Percentiles rank a stretch among this genome's conserved stretches.
Conservation (phyloP, 805 yeast genomes). For the Priceomyces carsonii region DNA sequence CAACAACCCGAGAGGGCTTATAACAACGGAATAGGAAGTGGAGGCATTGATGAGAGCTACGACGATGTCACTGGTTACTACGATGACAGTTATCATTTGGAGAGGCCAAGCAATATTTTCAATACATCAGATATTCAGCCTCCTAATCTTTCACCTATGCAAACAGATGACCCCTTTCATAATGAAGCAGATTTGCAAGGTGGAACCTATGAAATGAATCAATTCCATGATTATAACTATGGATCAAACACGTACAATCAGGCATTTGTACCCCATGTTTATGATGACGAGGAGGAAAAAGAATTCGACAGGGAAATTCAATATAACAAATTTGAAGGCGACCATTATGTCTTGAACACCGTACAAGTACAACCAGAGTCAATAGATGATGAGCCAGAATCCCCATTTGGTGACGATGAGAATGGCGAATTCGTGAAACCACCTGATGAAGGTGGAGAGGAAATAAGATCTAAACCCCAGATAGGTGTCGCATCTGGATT, state of each 20-base stretch:
- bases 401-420: constrained; percentile 32
- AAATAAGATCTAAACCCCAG: constrained; percentile 32
- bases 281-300: constrained; percentile 40
- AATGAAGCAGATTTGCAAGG: constrained; percentile 7
- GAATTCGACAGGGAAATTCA: constrained; percentile 41
- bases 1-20: constrained; percentile 29
- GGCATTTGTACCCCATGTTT: constrained; percentile 46
- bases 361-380: constrained; percentile 23
- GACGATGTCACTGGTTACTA: constrained; percentile 24
- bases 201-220: constrained; percentile 21
- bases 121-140: constrained; percentile 20
- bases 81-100: constrained; percentile 17
- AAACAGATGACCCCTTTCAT: constrained; percentile 16
- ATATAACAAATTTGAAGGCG: constrained; percentile 42
- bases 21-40: constrained; percentile 6
- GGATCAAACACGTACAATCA: constrained; percentile 23
- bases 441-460: constrained; percentile 36
- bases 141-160: constrained; percentile 16
- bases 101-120: constrained; percentile 27
- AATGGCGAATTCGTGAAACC: constrained; percentile 25
- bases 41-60: constrained; percentile 15
- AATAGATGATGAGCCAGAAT: constrained; percentile 13
- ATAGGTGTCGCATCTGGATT: constrained; percentile 36
- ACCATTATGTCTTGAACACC: constrained; percentile 40
- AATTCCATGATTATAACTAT: constrained; percentile 20